Evolutionary conservation across 2,329 filamentous ascomycete genomes (phyloP).

Genomic region (Clonostachys solani): DNA sequence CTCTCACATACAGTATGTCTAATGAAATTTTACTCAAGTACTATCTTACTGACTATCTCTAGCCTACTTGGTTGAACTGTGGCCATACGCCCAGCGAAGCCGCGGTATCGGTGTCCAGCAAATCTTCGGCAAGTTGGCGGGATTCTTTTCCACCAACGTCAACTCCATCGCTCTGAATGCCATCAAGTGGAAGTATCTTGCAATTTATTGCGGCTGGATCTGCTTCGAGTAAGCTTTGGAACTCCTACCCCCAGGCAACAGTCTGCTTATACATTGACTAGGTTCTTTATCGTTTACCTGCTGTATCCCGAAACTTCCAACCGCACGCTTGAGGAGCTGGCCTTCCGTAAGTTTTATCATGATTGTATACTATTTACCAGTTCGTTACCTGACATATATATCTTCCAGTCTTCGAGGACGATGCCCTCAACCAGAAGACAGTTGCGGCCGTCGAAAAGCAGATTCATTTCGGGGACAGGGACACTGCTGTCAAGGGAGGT

Average conservation of each 20-base stretch:
- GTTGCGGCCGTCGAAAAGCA: constrained; percentile 33
- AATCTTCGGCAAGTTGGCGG: constrained; percentile 34
- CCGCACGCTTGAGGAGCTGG: constrained; percentile 54
- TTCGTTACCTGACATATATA: constrained; percentile 6
- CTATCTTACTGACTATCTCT: constrained; percentile 38
- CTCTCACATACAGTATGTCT: constrained; percentile 49
- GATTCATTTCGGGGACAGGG: constrained; percentile 13
- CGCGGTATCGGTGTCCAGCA: constrained; percentile 56
- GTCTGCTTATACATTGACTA: background rate
- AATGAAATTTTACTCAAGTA: constrained; percentile 50
- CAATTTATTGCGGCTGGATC: constrained; percentile 29
- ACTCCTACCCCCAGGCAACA: constrained; percentile 63
- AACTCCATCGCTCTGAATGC: constrained; percentile 30
- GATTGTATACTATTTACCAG: background rate
- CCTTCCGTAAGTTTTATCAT: constrained; percentile 26
- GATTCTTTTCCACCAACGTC: constrained; percentile 41
- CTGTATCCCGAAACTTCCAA: constrained; percentile 37
- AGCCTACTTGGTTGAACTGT: constrained; percentile 31
- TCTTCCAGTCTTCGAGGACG: constrained; percentile 30
- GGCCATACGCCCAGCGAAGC: constrained; percentile 49
- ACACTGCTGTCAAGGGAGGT: background rate
- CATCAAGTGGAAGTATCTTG: constrained; percentile 13
- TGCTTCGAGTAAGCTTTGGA: constrained; percentile 7
- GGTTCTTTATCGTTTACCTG: constrained; percentile 24
- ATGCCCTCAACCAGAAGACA: constrained; percentile 27